Evolutionary conservation across 1,284 basidiomycete species (phyloP), one percentile per base, ranked within the genome.

Genomic region (Trametes versicolor): DNA sequence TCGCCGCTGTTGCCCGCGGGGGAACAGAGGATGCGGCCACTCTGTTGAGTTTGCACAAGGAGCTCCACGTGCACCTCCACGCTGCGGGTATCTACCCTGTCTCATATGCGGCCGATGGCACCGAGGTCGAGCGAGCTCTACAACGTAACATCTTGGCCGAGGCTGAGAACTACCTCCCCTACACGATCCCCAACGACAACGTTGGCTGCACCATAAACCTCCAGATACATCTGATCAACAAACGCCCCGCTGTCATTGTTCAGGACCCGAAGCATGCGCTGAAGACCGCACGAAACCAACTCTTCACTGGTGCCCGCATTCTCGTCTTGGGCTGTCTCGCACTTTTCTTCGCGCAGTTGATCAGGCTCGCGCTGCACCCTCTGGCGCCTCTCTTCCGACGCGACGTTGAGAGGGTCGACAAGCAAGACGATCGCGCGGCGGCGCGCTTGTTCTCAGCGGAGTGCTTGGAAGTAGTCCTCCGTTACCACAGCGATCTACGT

Each of bases 341-440:
- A 12, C 69, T 57, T 27, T 15, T 4, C 13, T 41, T 49, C 10
- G 56, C 62, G 6, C 63, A 60, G 1, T 29, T 58, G 5, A 21
- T 66, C n/a, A 62, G 60, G 41, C 41, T 43, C 3, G 48, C 53
- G 10, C n/a, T 29, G 15, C 7, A 51, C 4, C 34, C 37, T 54
- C 53, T 55, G n/a, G n/a, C n/a, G n/a, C 67, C 70, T 7, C 66
- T 83, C 1, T 81, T 74, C 58, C 37, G 58, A 8, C 75, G 77
- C 0, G 80, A 83, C 67, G 77, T 82, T 12, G 67, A 74, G 19
- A 76, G 76, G 51, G 47, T 78, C 1, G 80, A 82, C 62, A 62
- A 72, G 1, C 81, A 83, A 70, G 81, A 82, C 67, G 80, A 83
- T 67, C 72, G 73, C 62, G 80, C 81, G 6, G 80, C 81, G 1